Evolutionary conservation across 78 protist genomes (phyloP).

Genomic region (Goniomonas avonlea): DNA sequence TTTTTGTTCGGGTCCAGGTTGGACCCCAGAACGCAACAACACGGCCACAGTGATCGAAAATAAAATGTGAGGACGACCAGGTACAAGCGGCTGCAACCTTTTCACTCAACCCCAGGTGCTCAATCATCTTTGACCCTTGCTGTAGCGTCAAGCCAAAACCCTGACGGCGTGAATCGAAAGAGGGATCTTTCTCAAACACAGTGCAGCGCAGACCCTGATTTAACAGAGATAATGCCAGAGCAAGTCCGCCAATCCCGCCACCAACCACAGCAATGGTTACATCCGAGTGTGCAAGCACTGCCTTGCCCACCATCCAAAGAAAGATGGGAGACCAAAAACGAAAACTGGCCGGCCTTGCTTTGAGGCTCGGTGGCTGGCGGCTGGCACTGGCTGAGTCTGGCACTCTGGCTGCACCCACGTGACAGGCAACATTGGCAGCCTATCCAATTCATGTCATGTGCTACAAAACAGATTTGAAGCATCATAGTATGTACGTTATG

Average conservation of each 20-base stretch:
- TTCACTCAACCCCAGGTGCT: background rate
- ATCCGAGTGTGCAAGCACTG: too few relatives aligned
- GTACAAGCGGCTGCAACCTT: background rate
- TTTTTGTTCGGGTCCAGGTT: background rate
- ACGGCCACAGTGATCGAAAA: background rate
- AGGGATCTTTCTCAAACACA: background rate
- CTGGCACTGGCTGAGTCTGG: too few relatives aligned
- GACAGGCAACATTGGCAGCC: too few relatives aligned
- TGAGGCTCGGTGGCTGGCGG: too few relatives aligned
- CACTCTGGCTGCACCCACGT: too few relatives aligned
- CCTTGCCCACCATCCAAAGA: too few relatives aligned
- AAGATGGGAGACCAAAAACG: too few relatives aligned
- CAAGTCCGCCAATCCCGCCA: conserved; percentile 11
- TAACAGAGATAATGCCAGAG: background rate
- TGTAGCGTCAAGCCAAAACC: conserved; percentile 5
- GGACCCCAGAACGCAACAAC: conserved; percentile 5
- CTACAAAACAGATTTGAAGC: too few relatives aligned
- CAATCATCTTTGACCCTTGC: background rate
- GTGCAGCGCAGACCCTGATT: background rate
- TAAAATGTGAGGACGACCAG: background rate
- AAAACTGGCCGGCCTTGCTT: too few relatives aligned
- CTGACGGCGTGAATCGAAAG: background rate
- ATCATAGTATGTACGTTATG: too few relatives aligned
- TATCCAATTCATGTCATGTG: too few relatives aligned
- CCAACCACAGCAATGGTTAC: background rate